Percentiles rank a stretch among this genome's conserved stretches.
Evolutionary conservation across 441 rosid species (phyloP).

Genomic region (Erysimum cheiri): DNA sequence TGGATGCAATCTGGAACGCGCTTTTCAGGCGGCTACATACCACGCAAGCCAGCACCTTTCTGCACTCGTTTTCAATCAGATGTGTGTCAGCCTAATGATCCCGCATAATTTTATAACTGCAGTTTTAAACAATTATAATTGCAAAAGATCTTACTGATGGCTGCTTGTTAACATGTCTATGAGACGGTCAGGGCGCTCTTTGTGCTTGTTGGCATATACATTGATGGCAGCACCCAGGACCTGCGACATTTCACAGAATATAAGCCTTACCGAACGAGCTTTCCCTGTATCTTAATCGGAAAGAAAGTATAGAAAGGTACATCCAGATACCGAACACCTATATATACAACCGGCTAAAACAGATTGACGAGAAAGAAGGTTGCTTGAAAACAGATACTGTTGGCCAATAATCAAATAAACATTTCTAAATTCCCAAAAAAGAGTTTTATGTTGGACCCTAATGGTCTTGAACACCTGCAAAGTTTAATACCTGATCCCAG

Average conservation of each 20-base stretch:
- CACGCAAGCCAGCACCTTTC: constrained; percentile 97
- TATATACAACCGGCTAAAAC: neutral
- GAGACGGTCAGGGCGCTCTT: constrained; percentile 97
- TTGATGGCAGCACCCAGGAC: constrained; percentile 97
- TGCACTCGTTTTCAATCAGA: constrained; percentile 47
- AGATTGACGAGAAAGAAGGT: neutral
- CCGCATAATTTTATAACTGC: neutral
- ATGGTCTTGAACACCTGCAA: constrained; percentile 2
- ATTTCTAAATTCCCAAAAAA: neutral
- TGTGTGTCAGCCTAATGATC: constrained; percentile 24
- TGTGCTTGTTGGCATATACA: constrained; percentile 95
- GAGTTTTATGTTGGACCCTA: constrained; percentile 10
- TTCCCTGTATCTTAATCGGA: neutral
- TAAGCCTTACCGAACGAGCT: constrained; percentile 29
- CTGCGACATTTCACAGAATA: constrained; percentile 50
- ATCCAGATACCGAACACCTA: neutral
- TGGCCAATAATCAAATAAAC: neutral
- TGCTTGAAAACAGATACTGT: constrained; percentile 9
- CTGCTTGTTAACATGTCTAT: constrained; percentile 98
- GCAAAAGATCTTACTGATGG: constrained; percentile 65
- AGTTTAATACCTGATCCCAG: constrained; percentile 87
- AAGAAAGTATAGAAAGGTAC: neutral
- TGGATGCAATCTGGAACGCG: constrained; percentile 96
- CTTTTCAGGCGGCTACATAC: constrained; percentile 98
- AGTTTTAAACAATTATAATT: neutral